Conservation (phyloP, 2,329 filamentous ascomycete genomes). For the Fusarium palustre region DNA sequence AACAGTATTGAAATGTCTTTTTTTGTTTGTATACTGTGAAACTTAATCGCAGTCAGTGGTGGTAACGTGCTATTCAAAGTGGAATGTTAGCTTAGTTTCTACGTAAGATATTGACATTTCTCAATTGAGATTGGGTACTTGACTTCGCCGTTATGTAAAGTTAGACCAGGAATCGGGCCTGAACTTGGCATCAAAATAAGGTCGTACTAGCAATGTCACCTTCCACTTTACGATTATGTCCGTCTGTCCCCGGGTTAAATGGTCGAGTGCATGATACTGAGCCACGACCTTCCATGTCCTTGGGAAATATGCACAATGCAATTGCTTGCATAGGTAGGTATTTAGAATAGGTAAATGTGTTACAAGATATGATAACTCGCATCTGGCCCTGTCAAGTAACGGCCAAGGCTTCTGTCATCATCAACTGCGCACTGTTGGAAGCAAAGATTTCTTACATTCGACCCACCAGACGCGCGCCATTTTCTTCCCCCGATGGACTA, state of each 20-base stretch:
- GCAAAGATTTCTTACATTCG: neutral
- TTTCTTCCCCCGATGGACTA: neutral
- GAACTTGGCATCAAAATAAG: neutral
- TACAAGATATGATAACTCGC: neutral
- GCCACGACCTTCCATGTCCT: neutral
- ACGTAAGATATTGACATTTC: neutral
- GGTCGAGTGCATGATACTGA: neutral
- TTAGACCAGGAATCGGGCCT: neutral
- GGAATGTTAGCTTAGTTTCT: neutral
- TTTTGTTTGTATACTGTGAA: neutral
- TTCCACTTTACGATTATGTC: neutral
- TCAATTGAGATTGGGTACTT: neutral
- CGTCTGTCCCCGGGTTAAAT: neutral
- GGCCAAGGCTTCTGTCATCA: neutral
- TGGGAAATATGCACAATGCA: neutral
- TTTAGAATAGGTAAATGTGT: no score
- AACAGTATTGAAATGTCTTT: neutral
- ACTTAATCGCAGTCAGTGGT: neutral
- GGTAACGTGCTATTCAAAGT: neutral
- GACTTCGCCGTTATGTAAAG: neutral
- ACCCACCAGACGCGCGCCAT: slow-evolving; percentile 14
- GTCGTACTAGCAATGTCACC: neutral
- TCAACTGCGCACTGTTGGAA: neutral
- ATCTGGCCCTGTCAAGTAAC: no score
- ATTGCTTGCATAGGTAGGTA: neutral